phyloP scores from a whole-genome alignment of 1,284 basidiomycete genomes.

The Rhodofomes roseus region DNA sequence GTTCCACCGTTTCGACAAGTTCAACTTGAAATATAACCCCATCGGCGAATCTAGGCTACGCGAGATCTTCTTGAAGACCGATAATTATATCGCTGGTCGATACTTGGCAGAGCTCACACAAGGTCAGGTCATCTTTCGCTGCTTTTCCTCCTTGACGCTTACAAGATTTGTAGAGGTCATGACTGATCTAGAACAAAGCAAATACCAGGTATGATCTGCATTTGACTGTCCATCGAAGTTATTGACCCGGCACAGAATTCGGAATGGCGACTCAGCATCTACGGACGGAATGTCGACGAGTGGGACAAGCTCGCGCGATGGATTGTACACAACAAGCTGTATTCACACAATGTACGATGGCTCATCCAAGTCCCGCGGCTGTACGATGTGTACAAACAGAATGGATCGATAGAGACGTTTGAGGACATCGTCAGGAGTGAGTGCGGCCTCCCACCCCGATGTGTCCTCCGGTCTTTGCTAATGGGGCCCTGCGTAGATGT shows the following conservation, averaged over 20 bases:
- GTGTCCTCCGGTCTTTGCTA: background rate
- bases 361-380: conserved; percentile 94
- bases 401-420: conserved; percentile 83
- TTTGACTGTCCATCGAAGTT: background rate
- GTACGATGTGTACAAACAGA: conserved; percentile 95
- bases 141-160: background rate
- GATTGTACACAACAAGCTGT: conserved; percentile 92
- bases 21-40: conserved; percentile 91
- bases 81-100: conserved; percentile 88
- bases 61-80: conserved; percentile 98
- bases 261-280: conserved; percentile 97
- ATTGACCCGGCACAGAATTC: conserved; percentile 53
- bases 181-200: conserved; percentile 94
- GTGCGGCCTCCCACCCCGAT: conserved; percentile 33
- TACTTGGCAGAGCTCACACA: conserved; percentile 95
- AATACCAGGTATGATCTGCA: conserved; percentile 76
- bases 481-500: conserved; percentile 56
- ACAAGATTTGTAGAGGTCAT: conserved; percentile 72
- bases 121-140: conserved; percentile 41
- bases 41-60: conserved; percentile 93
- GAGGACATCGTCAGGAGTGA: conserved; percentile 88
- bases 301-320: conserved; percentile 99
- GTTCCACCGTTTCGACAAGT: conserved; percentile 97
- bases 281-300: conserved; percentile 77
- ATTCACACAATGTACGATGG: conserved; percentile 98